Evolutionary conservation across 1,139 yeast genomes (phyloP).

Genomic region (Zygoascus sp.): DNA sequence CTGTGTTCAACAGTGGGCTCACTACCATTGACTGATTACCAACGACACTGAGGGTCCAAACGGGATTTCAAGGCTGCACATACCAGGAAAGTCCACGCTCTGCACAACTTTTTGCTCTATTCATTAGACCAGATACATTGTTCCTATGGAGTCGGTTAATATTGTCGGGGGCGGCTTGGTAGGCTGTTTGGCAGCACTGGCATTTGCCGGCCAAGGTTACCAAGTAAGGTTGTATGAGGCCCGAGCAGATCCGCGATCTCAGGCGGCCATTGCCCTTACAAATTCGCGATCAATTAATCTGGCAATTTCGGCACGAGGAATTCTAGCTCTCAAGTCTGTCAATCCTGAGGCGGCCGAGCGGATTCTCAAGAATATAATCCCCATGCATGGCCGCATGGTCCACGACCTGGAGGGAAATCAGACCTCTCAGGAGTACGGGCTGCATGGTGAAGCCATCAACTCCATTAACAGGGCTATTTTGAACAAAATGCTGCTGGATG

Average conservation of each 20-base stretch:
- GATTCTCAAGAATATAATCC: constrained; percentile 60
- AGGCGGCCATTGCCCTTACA: constrained; percentile 25
- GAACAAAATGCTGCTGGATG: constrained; percentile 61
- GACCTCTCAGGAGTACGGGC: constrained; percentile 70
- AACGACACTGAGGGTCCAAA: no score
- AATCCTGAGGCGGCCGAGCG: constrained; percentile 55
- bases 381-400: constrained; percentile 88
- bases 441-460: constrained; percentile 80
- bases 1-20: no score
- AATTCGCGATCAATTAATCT: constrained; percentile 62
- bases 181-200: constrained; percentile 82
- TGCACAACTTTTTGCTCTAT: no score
- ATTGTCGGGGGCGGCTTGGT: constrained; percentile 72
- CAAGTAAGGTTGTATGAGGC: constrained; percentile 67
- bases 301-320: constrained; percentile 83
- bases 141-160: constrained; percentile 23
- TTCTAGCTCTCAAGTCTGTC: constrained; percentile 59
- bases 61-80: no score
- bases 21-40: no score
- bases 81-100: no score
- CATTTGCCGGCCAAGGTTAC: constrained; percentile 69
- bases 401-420: constrained; percentile 64
- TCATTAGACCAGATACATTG: not conserved
- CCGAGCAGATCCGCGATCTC: constrained; percentile 38
- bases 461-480: constrained; percentile 75